phyloP scores from a whole-genome alignment of 768 basidiomycete genomes.

The Trametes villosa region DNA sequence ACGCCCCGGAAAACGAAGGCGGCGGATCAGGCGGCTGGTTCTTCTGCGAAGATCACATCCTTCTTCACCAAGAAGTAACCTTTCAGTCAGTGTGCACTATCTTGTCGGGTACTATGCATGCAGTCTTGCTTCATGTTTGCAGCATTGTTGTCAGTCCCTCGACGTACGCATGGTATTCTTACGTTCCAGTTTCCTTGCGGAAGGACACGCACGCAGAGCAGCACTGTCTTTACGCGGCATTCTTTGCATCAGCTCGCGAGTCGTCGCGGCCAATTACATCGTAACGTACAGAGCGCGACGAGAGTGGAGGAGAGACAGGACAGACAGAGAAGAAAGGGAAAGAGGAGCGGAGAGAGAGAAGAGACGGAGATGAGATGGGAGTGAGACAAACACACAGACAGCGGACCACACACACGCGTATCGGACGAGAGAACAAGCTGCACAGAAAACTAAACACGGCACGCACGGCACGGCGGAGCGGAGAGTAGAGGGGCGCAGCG shows the following conservation, averaged over 20 bases:
- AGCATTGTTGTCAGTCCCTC: not conserved
- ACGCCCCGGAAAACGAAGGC: not conserved
- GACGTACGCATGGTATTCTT: not conserved
- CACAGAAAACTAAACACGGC: slow-evolving; percentile 3
- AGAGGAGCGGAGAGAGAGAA: slow-evolving; percentile 17
- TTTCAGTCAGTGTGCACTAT: too few relatives aligned
- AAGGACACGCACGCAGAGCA: not conserved
- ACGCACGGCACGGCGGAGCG: not conserved
- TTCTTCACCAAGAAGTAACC: slow-evolving; percentile 24
- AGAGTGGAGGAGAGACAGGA: slow-evolving; percentile 18
- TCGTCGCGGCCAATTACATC: slow-evolving; percentile 18
- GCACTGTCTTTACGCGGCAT: slow-evolving; percentile 17
- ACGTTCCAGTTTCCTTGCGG: not conserved
- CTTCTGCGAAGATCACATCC: slow-evolving; percentile 27
- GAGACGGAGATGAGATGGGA: slow-evolving; percentile 28
- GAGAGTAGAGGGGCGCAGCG: not conserved
- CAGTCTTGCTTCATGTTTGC: too few relatives aligned
- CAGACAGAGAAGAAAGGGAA: slow-evolving; percentile 26
- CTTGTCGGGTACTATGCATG: too few relatives aligned
- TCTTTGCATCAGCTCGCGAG: slow-evolving; percentile 6
- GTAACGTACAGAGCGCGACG: slow-evolving; percentile 28
- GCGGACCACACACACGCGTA: not conserved
- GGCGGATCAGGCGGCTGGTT: not conserved
- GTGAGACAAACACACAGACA: slow-evolving; percentile 13
- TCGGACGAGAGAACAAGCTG: slow-evolving; percentile 8